These are phyloP conservation scores for Lithospermum erythrorhizon DNA, from an alignment of 257 asterid species.

Conservation along the genomic window DNA sequence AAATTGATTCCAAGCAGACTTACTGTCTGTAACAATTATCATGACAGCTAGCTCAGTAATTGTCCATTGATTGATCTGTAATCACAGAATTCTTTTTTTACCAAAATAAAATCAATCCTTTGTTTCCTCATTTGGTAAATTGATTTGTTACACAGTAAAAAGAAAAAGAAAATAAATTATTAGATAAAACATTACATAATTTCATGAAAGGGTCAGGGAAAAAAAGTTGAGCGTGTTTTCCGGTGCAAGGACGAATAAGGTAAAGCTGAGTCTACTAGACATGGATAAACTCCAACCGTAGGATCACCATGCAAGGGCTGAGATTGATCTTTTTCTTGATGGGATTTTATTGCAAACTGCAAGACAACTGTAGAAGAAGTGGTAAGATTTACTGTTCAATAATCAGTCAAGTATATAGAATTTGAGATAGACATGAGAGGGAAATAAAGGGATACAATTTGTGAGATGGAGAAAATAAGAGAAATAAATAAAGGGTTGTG, in stretches of 20 bases:
- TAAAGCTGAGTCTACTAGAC: slow-evolving; percentile 44
- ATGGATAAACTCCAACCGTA: slow-evolving; percentile 14
- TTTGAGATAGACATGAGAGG: slow-evolving; percentile 15
- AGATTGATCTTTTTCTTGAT: slow-evolving; percentile 21
- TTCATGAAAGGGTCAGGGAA: slow-evolving; percentile 11
- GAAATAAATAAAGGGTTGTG: too few relatives aligned
- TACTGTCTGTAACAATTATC: neutral
- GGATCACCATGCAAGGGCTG: slow-evolving; percentile 37
- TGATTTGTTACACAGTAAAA: slow-evolving; percentile 18
- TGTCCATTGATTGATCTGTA: slow-evolving; percentile 31
- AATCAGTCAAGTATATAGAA: slow-evolving; percentile 10
- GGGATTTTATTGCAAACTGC: slow-evolving; percentile 36
- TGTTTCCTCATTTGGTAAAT: slow-evolving; percentile 54
- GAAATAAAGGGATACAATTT: too few relatives aligned
- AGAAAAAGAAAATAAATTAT: slow-evolving; percentile 8
- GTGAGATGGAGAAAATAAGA: too few relatives aligned
- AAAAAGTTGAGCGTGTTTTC: slow-evolving; percentile 51
- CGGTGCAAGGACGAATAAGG: slow-evolving; percentile 68
- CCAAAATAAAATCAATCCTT: neutral
- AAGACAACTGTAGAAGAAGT: slow-evolving; percentile 45
- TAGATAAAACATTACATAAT: slow-evolving; percentile 5
- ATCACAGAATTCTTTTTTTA: slow-evolving; percentile 7
- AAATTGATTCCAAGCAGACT: neutral
- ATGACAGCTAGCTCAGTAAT: slow-evolving; percentile 19
- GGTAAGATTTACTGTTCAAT: slow-evolving; percentile 20